Evolutionary conservation across 2,329 filamentous ascomycete genomes (phyloP).

Genomic region (Niveomyces coronatus): DNA sequence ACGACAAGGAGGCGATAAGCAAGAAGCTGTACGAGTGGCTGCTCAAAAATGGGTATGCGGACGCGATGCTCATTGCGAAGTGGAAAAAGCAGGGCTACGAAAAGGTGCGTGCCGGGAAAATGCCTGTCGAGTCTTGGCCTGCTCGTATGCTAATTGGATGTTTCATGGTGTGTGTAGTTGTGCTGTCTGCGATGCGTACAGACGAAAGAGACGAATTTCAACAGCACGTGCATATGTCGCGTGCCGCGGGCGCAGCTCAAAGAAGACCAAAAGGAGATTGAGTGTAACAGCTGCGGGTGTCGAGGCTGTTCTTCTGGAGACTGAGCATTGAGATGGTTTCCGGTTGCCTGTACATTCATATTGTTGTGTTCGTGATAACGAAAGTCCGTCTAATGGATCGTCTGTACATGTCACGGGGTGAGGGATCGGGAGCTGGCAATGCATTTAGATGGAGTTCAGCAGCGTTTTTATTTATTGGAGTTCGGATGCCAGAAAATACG

Average conservation of each 20-base stretch:
- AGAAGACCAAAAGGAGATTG: constrained; percentile 69
- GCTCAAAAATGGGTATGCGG: constrained; percentile 92
- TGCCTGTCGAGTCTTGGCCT: too few relatives aligned
- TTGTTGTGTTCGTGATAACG: too few relatives aligned
- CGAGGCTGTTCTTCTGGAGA: constrained; percentile 82
- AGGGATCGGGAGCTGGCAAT: too few relatives aligned
- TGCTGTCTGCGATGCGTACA: constrained; percentile 95
- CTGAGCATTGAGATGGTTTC: constrained; percentile 27
- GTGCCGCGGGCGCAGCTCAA: constrained; percentile 85
- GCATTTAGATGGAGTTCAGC: too few relatives aligned
- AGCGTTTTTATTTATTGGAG: too few relatives aligned
- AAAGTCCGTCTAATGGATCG: too few relatives aligned
- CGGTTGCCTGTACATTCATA: not conserved
- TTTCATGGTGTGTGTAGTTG: constrained; percentile 56
- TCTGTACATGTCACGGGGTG: too few relatives aligned
- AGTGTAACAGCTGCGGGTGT: constrained; percentile 94
- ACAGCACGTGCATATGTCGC: constrained; percentile 91
- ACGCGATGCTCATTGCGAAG: constrained; percentile 92
- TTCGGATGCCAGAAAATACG: too few relatives aligned
- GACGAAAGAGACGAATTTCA: constrained; percentile 99
- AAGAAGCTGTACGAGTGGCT: constrained; percentile 91
- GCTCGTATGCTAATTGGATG: too few relatives aligned
- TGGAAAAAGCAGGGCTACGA: constrained; percentile 99
- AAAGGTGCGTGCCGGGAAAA: constrained; percentile 63
- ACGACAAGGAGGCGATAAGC: constrained; percentile 92